Evolutionary conservation across 1,139 yeast genomes (phyloP), one percentile per base, ranked within the genome.

Genomic region (Yarrowia galli): DNA sequence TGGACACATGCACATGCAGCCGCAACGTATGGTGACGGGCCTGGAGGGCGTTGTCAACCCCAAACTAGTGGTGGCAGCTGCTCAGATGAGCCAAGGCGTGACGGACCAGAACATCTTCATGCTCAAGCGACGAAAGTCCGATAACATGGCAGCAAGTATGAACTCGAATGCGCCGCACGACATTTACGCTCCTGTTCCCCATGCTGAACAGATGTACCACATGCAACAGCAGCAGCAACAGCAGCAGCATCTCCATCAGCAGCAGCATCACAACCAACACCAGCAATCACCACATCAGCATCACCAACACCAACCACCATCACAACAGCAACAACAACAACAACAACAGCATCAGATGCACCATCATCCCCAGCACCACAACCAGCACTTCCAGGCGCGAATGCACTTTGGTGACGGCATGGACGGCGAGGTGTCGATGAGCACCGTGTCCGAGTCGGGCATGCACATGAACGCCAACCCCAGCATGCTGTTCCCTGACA

Each of bases 331-430:
- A 15, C 35, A 23, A 3, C 61, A 54, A 2, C 36, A 16, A 4
- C 65, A 43, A 10, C 65, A 12, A 18, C 68, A 32, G 23, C 71
- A 63, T n/a, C 69, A 64, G 53, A 68, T 63, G 35, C 69, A 54
- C 42, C 70, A 61, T 4, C 65, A 46, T 20, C 25, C 20, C 46
- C 69, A 68, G 71, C 74, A 32, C 25, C 22, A 40, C 40, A 35
- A 40, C 18, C 60, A 38, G 60, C 58, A 32, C 32, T 49, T 36
- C 32, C 48, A 51, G 67, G 48, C 60, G 25, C 56, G 58, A 3
- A 46, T 46, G 46, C 36, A 38, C 23, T 63, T 63, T 51, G 58
- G 58, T 28, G 48, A 25, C 15, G 58, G 35, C 36, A 53, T 53
- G 60, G 66, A 46, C 46, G 56, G 56, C 23, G 56, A 49, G 25